Percentiles rank a stretch among this genome's conserved stretches.
These are phyloP conservation scores for Candida gigantensis DNA, from an alignment of 1,139 yeast species.

Conservation along the genomic window DNA sequence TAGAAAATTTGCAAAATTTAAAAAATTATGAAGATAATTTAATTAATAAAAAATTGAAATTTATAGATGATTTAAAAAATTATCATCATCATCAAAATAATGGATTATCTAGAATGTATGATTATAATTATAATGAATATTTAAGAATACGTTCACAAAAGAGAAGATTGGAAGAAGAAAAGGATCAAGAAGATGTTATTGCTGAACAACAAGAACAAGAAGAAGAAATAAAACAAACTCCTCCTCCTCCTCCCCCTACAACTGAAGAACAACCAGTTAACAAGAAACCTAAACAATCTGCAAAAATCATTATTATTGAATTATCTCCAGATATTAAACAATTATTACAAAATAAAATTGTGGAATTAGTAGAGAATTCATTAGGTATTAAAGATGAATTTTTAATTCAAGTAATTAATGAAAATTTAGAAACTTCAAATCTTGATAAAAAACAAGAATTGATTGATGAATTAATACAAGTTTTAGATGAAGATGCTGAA, in stretches of 20 bases:
- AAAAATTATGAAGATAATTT: conserved; percentile 34
- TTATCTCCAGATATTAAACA: conserved; percentile 19
- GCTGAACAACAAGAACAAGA: conserved; percentile 24
- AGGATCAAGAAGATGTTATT: conserved; percentile 34
- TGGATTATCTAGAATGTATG: conserved; percentile 23
- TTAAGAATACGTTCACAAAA: conserved; percentile 33
- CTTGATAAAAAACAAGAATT: conserved; percentile 31
- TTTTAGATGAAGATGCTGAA: conserved; percentile 58
- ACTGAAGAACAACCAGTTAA: conserved; percentile 1
- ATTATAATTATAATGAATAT: conserved; percentile 40
- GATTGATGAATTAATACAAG: conserved; percentile 48
- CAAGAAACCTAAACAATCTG: conserved; percentile 7
- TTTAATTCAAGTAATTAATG: conserved; percentile 43
- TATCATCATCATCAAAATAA: conserved; percentile 18
- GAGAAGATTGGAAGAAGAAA: conserved; percentile 34
- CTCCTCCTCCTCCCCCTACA: too few relatives aligned
- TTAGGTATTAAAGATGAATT: conserved; percentile 56
- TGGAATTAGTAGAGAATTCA: conserved; percentile 48
- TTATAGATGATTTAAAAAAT: conserved; percentile 33
- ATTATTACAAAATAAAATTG: conserved; percentile 34
- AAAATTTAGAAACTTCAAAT: conserved; percentile 34
- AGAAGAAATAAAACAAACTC: conserved; percentile 7
- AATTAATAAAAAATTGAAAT: conserved; percentile 37
- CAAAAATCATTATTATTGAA: conserved; percentile 12
- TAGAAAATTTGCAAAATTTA: conserved; percentile 20